Percentiles rank a stretch among this genome's conserved stretches.
These are phyloP conservation scores for Edaphochlamys debaryana DNA, from an alignment of 139 green algal genomes.

Conservation along the genomic window DNA sequence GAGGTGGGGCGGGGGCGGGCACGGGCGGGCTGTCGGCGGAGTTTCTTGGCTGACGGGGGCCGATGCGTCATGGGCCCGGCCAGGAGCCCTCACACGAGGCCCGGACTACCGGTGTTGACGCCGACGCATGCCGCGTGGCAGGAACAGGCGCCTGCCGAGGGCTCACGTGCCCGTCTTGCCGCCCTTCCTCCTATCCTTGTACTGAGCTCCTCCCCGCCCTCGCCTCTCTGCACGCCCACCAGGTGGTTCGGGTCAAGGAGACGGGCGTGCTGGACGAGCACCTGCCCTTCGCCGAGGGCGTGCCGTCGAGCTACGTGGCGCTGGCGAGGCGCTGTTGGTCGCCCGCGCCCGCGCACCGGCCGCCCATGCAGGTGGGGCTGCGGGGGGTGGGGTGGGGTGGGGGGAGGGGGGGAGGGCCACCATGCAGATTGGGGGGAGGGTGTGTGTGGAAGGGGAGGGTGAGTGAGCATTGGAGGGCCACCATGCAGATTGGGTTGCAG, in stretches of 20 bases:
- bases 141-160: too few species aligned
- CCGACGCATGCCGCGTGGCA: too few species aligned
- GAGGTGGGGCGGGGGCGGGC: background rate
- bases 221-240: background rate
- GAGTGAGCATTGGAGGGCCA: background rate
- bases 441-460: background rate
- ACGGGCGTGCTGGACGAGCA: conserved; percentile 24
- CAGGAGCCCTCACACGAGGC: too few species aligned
- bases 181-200: too few species aligned
- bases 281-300: conserved; percentile 20
- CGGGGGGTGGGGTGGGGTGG: too few species aligned
- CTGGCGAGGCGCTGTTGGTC: conserved; percentile 24
- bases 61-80: too few species aligned
- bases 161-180: too few species aligned
- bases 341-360: background rate
- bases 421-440: background rate
- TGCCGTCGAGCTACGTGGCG: conserved; percentile 4
- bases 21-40: too few species aligned
- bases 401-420: background rate
- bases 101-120: too few species aligned
- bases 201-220: background rate
- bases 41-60: too few species aligned
- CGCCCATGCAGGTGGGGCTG: background rate
- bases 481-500: too few species aligned
- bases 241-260: conserved; percentile 31